Conservation (phyloP, 2,329 filamentous ascomycete genomes). For the Samsoniella hepiali region DNA sequence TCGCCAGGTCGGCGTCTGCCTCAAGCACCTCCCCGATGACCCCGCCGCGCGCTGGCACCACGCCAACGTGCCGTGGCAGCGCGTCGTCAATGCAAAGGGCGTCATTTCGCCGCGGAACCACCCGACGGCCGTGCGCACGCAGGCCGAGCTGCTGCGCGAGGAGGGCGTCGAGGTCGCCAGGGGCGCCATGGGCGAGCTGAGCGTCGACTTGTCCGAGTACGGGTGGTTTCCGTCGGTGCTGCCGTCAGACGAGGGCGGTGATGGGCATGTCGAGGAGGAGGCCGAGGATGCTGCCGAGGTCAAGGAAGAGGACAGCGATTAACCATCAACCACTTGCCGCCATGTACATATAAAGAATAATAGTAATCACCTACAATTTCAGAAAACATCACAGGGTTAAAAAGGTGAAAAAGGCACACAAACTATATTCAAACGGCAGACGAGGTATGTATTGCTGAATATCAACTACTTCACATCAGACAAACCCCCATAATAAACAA, state of each 20-base stretch:
- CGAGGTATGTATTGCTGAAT: slow-evolving; percentile 6
- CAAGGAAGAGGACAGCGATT: not conserved
- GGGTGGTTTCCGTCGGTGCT: slow-evolving; percentile 55
- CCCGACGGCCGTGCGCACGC: slow-evolving; percentile 46
- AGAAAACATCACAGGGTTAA: not conserved
- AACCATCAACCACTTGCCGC: not conserved
- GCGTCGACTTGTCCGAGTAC: slow-evolving; percentile 48
- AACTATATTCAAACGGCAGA: not conserved
- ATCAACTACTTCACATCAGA: slow-evolving; percentile 15
- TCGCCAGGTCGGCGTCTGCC: slow-evolving; percentile 83
- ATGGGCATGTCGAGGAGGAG: not conserved
- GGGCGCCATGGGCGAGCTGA: slow-evolving; percentile 49
- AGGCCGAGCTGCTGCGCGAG: slow-evolving; percentile 47
- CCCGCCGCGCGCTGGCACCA: slow-evolving; percentile 59
- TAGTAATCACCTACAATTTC: not conserved
- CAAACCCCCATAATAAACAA: slow-evolving; percentile 20
- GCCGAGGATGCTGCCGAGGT: not conserved
- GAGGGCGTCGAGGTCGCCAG: slow-evolving; percentile 52
- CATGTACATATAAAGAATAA: too few species aligned
- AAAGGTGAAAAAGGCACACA: not conserved
- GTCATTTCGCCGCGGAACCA: slow-evolving; percentile 73
- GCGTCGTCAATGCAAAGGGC: slow-evolving; percentile 85
- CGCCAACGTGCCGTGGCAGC: slow-evolving; percentile 87
- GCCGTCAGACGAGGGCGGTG: slow-evolving; percentile 39
- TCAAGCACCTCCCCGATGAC: slow-evolving; percentile 74